Evolutionary conservation across 441 rosid genomes (phyloP).

Genomic region (Populus trichocarpa): DNA sequence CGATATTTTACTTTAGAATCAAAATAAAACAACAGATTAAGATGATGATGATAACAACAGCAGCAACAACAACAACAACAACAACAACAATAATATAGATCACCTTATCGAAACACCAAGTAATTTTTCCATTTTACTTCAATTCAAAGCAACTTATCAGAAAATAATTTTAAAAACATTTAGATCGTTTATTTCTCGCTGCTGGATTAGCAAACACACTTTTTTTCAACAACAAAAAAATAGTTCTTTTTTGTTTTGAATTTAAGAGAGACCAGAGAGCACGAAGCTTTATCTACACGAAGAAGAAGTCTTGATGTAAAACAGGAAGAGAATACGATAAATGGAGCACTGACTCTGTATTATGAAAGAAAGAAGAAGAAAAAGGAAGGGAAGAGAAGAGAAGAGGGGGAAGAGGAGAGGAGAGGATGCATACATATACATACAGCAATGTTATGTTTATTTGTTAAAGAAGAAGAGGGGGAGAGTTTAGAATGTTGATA

Average conservation of each 20-base stretch:
- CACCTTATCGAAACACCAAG: not conserved
- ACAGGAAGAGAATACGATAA: not conserved
- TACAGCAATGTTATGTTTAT: not conserved
- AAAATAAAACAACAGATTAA: slow-evolving; percentile 12
- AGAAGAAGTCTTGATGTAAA: not conserved
- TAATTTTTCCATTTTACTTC: not conserved
- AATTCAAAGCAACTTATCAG: not conserved
- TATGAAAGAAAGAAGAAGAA: not conserved
- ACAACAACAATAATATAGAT: not conserved
- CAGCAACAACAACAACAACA: not conserved
- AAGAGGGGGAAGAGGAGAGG: not conserved
- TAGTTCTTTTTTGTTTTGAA: too few species aligned
- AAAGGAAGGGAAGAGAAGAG: not conserved
- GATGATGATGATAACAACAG: not conserved
- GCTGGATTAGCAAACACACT: not conserved
- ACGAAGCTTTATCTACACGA: not conserved
- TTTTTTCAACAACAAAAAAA: not conserved
- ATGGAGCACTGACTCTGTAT: slow-evolving; percentile 4
- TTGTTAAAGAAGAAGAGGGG: not conserved
- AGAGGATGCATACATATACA: slow-evolving; percentile 4
- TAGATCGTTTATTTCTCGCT: not conserved
- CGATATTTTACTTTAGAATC: not conserved
- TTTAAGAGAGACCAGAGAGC: not conserved
- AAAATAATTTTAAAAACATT: too few species aligned
- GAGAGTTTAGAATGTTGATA: slow-evolving; percentile 5